Percentiles rank a stretch among this genome's conserved stretches.
phyloP scores from a whole-genome alignment of 768 basidiomycete species.

The Podaxis sp. region DNA sequence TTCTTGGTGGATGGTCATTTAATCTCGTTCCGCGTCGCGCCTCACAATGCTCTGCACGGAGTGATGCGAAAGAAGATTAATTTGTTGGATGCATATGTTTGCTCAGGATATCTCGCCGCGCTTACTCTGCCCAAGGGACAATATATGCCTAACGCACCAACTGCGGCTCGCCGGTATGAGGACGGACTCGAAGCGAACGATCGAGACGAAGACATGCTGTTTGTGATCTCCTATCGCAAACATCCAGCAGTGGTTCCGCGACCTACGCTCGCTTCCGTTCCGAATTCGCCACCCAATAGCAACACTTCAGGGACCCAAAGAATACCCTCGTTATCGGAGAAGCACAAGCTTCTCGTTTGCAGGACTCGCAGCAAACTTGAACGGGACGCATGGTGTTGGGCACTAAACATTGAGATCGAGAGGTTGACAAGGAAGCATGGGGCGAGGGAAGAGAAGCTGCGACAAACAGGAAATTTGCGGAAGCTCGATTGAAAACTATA shows the following conservation, averaged over 20 bases:
- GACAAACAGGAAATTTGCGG: slow-evolving; percentile 62
- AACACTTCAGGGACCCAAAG: slow-evolving; percentile 19
- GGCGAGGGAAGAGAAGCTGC: slow-evolving; percentile 64
- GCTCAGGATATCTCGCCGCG: slow-evolving; percentile 83
- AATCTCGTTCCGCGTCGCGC: slow-evolving; percentile 67
- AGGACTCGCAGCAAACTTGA: slow-evolving; percentile 83
- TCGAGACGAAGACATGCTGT: slow-evolving; percentile 82
- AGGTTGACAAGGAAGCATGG: slow-evolving; percentile 61
- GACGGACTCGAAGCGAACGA: slow-evolving; percentile 92
- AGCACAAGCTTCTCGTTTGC: slow-evolving; percentile 63
- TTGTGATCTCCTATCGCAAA: slow-evolving; percentile 73
- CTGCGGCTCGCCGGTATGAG: slow-evolving; percentile 72
- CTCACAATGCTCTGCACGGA: slow-evolving; percentile 55
- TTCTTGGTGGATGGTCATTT: slow-evolving; percentile 77
- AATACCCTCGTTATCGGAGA: slow-evolving; percentile 54
- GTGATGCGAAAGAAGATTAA: slow-evolving; percentile 55
- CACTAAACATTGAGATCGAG: slow-evolving; percentile 88
- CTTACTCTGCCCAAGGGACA: slow-evolving; percentile 64
- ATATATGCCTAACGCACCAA: slow-evolving; percentile 50
- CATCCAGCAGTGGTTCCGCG: slow-evolving; percentile 31
- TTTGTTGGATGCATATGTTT: slow-evolving; percentile 76
- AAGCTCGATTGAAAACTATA: slow-evolving; percentile 22
- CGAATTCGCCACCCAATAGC: slow-evolving; percentile 11
- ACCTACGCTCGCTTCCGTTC: slow-evolving; percentile 27
- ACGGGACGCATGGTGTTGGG: slow-evolving; percentile 94